Base-by-base conservation (phyloP, 345 rosid species). In the Lumnitzera littorea region DNA sequence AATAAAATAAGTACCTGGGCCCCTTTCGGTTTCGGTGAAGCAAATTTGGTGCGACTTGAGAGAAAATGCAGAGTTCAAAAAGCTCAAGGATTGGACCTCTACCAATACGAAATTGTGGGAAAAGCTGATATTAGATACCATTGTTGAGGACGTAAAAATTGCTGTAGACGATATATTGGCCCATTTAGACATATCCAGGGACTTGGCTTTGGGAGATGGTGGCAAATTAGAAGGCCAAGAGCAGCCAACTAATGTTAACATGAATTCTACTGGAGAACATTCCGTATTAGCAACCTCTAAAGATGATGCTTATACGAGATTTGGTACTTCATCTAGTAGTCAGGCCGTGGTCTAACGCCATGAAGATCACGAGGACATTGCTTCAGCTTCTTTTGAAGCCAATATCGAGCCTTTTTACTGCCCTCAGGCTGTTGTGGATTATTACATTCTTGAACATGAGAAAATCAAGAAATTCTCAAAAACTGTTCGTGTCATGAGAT, bases 1-100 rank as follows among this genome's bases (percentile, higher is more conserved):
- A n/a, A n/a, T n/a, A n/a, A n/a, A n/a, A n/a, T n/a, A n/a, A n/a
- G n/a, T n/a, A n/a, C n/a, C n/a, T 48, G n/a, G 59, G 50, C 76
- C 64, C 52, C 56, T 82, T 53, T 70, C 85, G 13, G 80, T 86
- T 58, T 91, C 94, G 5, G 70, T 71, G 49, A 71, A 74, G 67
- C 89, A 86, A 72, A 70, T 88, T 62, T 91, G 98, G 98, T 84
- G 78, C 67, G 98, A 86, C 64, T 50, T 88, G 56, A 70, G 82
- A 56, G 81, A 63, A 60, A 81, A 63, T 48, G 62, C 66, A 12
- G 74, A 60, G 16, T 77, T 81, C 76, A 46, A 60, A 52, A 74
- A 62, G 67, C 56, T 80, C 46, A 61, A 66, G 56, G 82, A 81
- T 13, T 91, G 89, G 90, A 84, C 84, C 70, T 83, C 72, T 57